phyloP scores from a whole-genome alignment of 495 filamentous ascomycete species.

The Daldinia childiae region DNA sequence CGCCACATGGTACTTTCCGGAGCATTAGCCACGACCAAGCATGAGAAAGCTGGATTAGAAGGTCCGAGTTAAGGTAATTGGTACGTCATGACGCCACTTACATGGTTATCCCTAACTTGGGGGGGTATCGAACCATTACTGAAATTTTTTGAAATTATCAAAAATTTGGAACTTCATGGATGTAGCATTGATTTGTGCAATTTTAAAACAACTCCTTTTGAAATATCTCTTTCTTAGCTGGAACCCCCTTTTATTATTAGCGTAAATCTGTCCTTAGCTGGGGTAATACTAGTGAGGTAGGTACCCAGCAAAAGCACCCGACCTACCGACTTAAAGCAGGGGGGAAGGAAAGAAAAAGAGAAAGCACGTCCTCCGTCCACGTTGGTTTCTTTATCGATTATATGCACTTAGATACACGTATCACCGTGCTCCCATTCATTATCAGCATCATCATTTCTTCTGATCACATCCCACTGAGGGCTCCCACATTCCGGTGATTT shows the following conservation, averaged over 20 bases:
- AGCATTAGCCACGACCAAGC: not conserved
- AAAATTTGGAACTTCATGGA: conserved; percentile 21
- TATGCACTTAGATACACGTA: conserved; percentile 9
- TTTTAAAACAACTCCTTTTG: conserved; percentile 22
- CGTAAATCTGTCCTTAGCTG: not conserved
- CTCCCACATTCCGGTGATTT: conserved; percentile 3
- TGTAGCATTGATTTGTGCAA: conserved; percentile 31
- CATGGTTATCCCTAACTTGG: conserved; percentile 8
- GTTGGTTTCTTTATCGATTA: conserved; percentile 32
- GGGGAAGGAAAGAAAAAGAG: conserved; percentile 6
- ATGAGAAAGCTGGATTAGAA: conserved; percentile 2
- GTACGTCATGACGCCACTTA: conserved; percentile 36
- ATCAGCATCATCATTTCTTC: not conserved
- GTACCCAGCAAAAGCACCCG: too few relatives aligned
- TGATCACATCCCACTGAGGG: not conserved
- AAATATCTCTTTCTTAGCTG: not conserved
- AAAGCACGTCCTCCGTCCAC: conserved; percentile 9
- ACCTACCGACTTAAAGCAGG: not conserved
- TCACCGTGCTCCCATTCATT: not conserved
- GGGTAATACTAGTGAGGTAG: not conserved
- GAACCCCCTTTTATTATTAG: not conserved
- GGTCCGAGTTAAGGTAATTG: conserved; percentile 17
- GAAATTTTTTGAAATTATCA: conserved; percentile 36
- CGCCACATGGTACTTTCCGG: not conserved
- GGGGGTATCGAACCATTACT: conserved; percentile 34